phyloP scores from a whole-genome alignment of 2,329 filamentous ascomycete species.

The Fusarium equiseti region DNA sequence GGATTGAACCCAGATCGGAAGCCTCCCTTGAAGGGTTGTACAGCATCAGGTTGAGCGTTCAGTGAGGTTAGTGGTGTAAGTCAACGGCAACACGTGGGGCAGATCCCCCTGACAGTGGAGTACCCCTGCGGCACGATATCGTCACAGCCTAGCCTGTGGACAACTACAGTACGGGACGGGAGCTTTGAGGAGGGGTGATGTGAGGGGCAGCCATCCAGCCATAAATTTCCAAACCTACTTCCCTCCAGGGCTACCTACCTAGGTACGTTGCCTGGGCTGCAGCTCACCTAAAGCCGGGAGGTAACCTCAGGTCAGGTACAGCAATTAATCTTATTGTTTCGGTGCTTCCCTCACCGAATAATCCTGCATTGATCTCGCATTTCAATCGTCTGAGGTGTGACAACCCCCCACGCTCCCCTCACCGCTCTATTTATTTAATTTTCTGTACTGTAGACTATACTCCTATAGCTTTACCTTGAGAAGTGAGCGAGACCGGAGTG shows the following conservation, averaged over 20 bases:
- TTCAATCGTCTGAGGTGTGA: conserved; percentile 21
- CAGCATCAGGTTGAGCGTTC: background rate
- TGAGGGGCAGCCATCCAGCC: conserved; percentile 14
- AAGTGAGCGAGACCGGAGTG: conserved; percentile 29
- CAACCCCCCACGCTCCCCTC: conserved; percentile 25
- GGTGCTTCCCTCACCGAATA: conserved; percentile 25
- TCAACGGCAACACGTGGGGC: conserved; percentile 23
- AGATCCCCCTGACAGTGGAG: conserved; percentile 19
- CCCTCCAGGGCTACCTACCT: conserved; percentile 7
- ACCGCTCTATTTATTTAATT: conserved; percentile 28
- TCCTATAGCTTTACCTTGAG: background rate
- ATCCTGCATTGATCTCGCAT: conserved; percentile 33
- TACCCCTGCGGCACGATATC: conserved; percentile 31
- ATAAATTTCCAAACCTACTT: conserved; percentile 14
- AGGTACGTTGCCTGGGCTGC: conserved; percentile 1
- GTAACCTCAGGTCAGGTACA: conserved; percentile 18
- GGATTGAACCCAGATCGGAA: background rate
- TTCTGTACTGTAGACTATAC: background rate
- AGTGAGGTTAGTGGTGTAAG: conserved; percentile 10
- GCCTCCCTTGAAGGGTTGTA: background rate
- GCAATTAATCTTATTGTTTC: background rate
- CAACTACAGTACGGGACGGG: conserved; percentile 4
- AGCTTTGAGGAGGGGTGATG: conserved; percentile 17
- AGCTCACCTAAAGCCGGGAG: conserved; percentile 1
- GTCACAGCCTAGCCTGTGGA: conserved; percentile 25